Base-by-base conservation (phyloP, 2,329 filamentous ascomycete genomes). In the Colletotrichum sp. region DNA sequence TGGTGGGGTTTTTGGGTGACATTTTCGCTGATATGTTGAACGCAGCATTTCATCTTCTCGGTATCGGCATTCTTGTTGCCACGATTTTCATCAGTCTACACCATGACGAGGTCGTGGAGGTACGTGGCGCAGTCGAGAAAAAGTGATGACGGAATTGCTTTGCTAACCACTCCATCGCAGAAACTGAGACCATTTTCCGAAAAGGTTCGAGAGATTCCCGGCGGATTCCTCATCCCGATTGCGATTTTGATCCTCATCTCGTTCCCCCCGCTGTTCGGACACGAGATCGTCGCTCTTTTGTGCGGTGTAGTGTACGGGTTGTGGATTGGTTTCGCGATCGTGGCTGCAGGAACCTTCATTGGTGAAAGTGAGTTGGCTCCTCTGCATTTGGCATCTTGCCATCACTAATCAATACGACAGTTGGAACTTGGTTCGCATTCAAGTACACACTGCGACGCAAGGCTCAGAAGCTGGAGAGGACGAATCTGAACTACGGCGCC, bases 401-500 rank as follows among this genome's bases (percentile, higher is more conserved):
- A n/a, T n/a, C n/a, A n/a, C 67, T 74, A 19, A 74, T 3, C 7
- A 6, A 3, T 9, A 1, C 2, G 3, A 8, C 16, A 76, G 83
- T 85, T 27, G 83, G 83, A 29, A 86, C 85, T 3, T 87, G 84
- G 83, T 86, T 85, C 73, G 84, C 84, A 1, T 87, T 87, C 78
- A 84, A 83, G 71, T 83, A 84, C 34, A 78, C 84, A 19, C 80
- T 87, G 25, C 81, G 83, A 29, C 79, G 76, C 6, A 85, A 82
- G 71, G 84, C 84, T 12, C 77, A 81, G 44, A 85, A 84, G 75
- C 77, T 86, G 27, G 85, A 87, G 80, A 81, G 82, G 61, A 85
- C 85, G 2, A 86, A 86, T 64, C 79, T 87, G 52, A 86, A 83
- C 69, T 87, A 86, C 62, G 85, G 82, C 39, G 82, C 85, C 5